Base-by-base conservation (phyloP, 768 basidiomycete species). In the Peribolospora baueri region DNA sequence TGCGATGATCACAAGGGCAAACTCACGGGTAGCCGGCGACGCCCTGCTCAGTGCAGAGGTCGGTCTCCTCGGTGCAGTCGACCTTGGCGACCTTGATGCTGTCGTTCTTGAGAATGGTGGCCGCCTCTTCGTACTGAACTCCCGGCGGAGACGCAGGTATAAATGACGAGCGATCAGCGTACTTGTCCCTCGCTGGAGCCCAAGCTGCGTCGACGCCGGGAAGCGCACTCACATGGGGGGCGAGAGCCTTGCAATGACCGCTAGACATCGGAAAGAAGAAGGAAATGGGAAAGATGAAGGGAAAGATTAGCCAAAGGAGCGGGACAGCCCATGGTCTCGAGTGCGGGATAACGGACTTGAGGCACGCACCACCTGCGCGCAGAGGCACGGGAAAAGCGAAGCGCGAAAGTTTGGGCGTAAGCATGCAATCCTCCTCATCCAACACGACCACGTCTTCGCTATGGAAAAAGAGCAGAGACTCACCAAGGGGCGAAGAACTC, bases 401-500 rank as follows among this genome's bases (percentile, higher is more conserved):
- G 25, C 25, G 25, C 25, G 25, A 25, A 25, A 25, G 25, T 25
- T 25, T 25, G 25, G 25, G 25, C 25, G 25, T 25, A 25, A 25
- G 25, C 25, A 25, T 25, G 25, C 25, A 25, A 25, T 25, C 25
- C 25, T 25, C 25, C 25, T 25, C 25, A 25, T 25, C 25, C 25
- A 25, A 25, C 25, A 25, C 25, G 25, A 25, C 25, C 25, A 25
- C 25, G 1, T 25, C 25, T 25, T 25, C 25, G 25, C 1, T 25
- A 25, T 25, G 25, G 25, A 25, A 25, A 25, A 25, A 25, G 25
- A 25, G 25, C 25, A 25, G 25, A 25, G 38, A 59, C 65, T 5
- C 64, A 83, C 83, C 84, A 86, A 59, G 82, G 84, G 38, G 84
- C 84, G 65, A 84, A 91, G 79, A 88, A 97, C 73, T 97, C 91